A percentile compares a stretch with the other conserved stretches of the same genome.
Evolutionary conservation across 305 asterid species (phyloP).

Genomic region (Solanum chacoense): DNA sequence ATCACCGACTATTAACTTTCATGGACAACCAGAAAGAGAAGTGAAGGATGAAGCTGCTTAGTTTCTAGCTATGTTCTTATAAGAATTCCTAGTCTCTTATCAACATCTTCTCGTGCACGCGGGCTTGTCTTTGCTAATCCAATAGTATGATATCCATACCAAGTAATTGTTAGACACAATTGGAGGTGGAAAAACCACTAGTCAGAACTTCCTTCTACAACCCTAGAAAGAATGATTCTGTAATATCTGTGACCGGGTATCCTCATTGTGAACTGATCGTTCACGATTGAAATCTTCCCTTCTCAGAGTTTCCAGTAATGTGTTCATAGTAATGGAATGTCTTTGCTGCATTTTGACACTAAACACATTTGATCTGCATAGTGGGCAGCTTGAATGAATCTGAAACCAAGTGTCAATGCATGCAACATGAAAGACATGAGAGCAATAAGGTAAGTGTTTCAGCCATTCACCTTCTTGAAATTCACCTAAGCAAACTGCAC

Average conservation of each 20-base stretch:
- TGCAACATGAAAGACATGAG: constrained; percentile 48
- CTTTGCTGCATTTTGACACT: background rate
- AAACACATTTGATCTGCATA: constrained; percentile 29
- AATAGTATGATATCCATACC: background rate
- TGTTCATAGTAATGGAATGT: constrained; percentile 10
- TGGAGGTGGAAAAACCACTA: background rate
- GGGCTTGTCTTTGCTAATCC: background rate
- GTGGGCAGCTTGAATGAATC: constrained; percentile 54
- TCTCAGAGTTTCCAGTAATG: constrained; percentile 20
- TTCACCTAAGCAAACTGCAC: constrained; percentile 55
- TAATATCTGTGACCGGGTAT: constrained; percentile 5
- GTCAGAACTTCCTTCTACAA: background rate
- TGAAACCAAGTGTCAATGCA: constrained; percentile 64
- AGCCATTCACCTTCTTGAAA: constrained; percentile 48
- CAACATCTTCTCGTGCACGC: background rate
- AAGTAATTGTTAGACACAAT: background rate
- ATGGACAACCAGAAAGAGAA: background rate
- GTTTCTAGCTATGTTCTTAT: background rate
- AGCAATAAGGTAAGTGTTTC: constrained; percentile 38
- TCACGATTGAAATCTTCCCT: constrained; percentile 35
- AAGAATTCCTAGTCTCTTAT: background rate
- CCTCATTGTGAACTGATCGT: constrained; percentile 14
- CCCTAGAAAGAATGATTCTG: constrained; percentile 3
- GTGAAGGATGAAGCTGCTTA: background rate
- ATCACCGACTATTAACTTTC: background rate